Evolutionary conservation across 345 rosid species (phyloP), one percentile per base, ranked within the genome.

Genomic region (Eucalyptus curtisii): DNA sequence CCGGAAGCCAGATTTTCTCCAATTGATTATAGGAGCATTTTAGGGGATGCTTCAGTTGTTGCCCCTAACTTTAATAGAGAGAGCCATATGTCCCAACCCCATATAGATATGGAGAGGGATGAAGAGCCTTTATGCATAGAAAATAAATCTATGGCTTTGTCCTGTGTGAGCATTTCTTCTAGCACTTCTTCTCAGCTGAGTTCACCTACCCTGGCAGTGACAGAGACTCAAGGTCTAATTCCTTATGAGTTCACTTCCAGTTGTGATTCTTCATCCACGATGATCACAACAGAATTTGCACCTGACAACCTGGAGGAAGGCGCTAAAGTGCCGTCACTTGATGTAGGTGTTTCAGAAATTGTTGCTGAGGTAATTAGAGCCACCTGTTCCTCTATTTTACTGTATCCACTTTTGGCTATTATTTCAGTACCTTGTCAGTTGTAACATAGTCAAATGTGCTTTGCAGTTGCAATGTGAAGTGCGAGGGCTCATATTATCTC

Each of bases 401-500:
- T 52, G 59, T 86, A 52, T 86, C 59, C 61, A 33, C 15, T 86
- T 86, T 86, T 55, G 53, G 45, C 30, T 76, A 37, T 33, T 86
- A 52, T 24, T 42, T 57, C 30, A 19, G 31, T 44, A 6, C 49
- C 48, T 30, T 86, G 20, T 57, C 40, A 52, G 48, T 27, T 86
- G 52, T 17, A 86, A 52, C 49, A 40, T 40, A 11, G 30, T 76
- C 84, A 76, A 76, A 76, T 40, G 47, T 37, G 84, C 45, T 40
- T 40, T 89, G 89, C 6, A 95, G 96, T 87, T 95, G 90, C 45
- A 88, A 20, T 3, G 37, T 25, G 92, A 92, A 89, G 90, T 93
- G 87, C 89, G 87, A 89, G 94, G 90, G 59, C 90, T 95, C 89
- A 94, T 90, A 93, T 52, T 53, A 50, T 90, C 91, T 90, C 94